Evolutionary conservation across 306 rosid species (phyloP).

Genomic region (Oemleria cerasiformis): DNA sequence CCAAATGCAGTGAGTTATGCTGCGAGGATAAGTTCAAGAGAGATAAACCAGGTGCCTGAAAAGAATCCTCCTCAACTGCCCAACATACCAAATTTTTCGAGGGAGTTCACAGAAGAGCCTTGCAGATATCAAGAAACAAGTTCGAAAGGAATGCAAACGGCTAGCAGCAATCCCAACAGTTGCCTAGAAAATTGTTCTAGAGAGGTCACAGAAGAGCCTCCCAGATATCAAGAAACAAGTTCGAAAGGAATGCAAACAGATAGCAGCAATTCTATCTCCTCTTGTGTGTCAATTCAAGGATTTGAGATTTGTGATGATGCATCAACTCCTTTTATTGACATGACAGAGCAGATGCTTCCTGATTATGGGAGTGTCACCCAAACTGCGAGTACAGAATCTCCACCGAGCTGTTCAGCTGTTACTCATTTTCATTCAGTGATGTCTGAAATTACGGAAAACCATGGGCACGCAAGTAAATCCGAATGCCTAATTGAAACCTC

Average conservation of each 20-base stretch:
- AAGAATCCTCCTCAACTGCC: constrained; percentile 40
- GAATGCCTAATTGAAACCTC: constrained; percentile 30
- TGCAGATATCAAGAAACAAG: constrained; percentile 44
- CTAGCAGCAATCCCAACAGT: constrained; percentile 44
- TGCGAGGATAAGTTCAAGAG: constrained; percentile 43
- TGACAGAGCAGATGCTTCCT: constrained; percentile 46
- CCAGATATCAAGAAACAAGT: constrained; percentile 43
- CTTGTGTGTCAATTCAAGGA: constrained; percentile 80
- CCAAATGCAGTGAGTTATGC: constrained; percentile 40
- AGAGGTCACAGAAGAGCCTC: constrained; percentile 48
- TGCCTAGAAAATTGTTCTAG: constrained; percentile 28
- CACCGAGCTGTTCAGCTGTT: constrained; percentile 31
- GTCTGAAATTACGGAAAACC: constrained; percentile 37
- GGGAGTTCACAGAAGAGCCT: constrained; percentile 44
- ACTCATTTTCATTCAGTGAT: constrained; percentile 37
- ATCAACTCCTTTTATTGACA: constrained; percentile 52
- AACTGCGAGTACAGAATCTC: constrained; percentile 41
- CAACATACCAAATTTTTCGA: constrained; percentile 37
- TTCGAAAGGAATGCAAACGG: constrained; percentile 70
- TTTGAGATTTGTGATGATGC: constrained; percentile 81
- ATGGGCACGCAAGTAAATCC: constrained; percentile 33
- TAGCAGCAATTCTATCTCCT: constrained; percentile 68
- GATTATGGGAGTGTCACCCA: constrained; percentile 31
- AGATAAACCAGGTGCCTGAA: constrained; percentile 45
- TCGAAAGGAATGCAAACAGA: constrained; percentile 62